Conservation (phyloP, 768 basidiomycete species). For the Kwoniella bestiolae region DNA sequence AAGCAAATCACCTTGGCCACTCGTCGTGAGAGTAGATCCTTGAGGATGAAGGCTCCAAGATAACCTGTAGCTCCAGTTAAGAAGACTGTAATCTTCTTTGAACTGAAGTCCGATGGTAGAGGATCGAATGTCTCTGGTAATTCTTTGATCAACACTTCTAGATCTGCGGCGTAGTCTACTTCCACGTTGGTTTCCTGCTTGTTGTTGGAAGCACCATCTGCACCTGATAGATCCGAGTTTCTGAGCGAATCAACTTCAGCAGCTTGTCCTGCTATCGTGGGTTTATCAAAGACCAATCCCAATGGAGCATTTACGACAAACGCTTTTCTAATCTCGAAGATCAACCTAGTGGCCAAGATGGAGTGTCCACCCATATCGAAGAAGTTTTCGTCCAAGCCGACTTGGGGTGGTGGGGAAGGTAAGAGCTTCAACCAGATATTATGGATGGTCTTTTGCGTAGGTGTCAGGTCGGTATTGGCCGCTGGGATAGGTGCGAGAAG, state of each 20-base stretch:
- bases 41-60: slow-evolving; percentile 88
- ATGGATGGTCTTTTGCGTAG: slow-evolving; percentile 80
- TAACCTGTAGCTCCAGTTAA: slow-evolving; percentile 97
- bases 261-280: slow-evolving; percentile 79
- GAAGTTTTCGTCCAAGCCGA: slow-evolving; percentile 91
- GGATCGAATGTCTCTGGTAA: slow-evolving; percentile 69
- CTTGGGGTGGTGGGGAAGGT: slow-evolving; percentile 73
- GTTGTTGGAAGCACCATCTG: slow-evolving; percentile 24
- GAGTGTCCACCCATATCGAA: slow-evolving; percentile 99
- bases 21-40: slow-evolving; percentile 70
- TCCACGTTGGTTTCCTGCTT: slow-evolving; percentile 44
- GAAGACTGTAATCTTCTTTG: slow-evolving; percentile 74
- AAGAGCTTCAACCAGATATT: slow-evolving; percentile 83
- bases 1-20: slow-evolving; percentile 89
- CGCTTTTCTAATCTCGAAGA: slow-evolving; percentile 91
- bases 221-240: slow-evolving; percentile 78
- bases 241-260: slow-evolving; percentile 73
- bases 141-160: slow-evolving; percentile 65
- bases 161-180: slow-evolving; percentile 80
- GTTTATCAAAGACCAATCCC: slow-evolving; percentile 86
- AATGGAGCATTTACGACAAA: slow-evolving; percentile 91
- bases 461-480: slow-evolving; percentile 60
- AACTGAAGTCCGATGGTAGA: slow-evolving; percentile 65
- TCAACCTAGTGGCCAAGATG: slow-evolving; percentile 92
- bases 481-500: slow-evolving; percentile 62